Percentiles rank a stretch among this genome's conserved stretches.
phyloP scores from a whole-genome alignment of 208 protist species.

The Acanthamoeba rhysodes region DNA sequence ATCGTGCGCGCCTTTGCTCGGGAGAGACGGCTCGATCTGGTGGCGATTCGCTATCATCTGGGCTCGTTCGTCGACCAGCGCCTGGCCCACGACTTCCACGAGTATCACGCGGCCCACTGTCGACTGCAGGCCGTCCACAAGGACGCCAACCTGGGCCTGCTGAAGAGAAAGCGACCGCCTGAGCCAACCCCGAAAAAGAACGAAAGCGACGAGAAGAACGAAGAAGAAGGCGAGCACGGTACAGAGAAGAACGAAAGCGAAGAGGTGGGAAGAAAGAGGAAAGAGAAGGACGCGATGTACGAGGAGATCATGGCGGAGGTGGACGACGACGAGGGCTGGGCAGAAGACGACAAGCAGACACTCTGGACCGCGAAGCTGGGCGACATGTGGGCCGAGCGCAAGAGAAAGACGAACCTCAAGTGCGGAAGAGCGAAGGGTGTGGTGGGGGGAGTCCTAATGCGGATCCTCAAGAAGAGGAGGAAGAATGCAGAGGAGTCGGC shows the following conservation, averaged over 20 bases:
- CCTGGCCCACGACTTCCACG: slow-evolving; percentile 44
- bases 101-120: background rate
- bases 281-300: background rate
- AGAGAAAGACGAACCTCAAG: background rate
- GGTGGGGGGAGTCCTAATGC: background rate
- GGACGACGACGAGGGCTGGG: background rate
- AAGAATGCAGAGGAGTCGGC: background rate
- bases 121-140: slow-evolving; percentile 45
- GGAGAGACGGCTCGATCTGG: background rate
- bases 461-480: background rate
- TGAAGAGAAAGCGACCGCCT: background rate
- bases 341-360: background rate
- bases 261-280: background rate
- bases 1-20: background rate
- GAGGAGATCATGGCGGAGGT: background rate
- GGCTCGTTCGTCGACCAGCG: slow-evolving; percentile 44
- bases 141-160: slow-evolving; percentile 13
- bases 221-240: background rate
- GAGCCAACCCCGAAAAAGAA: background rate
- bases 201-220: background rate
- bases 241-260: background rate
- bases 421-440: background rate
- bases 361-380: background rate
- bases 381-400: background rate
- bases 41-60: background rate